A percentile compares a stretch with the other conserved stretches of the same genome.
These are phyloP conservation scores for Russula compacta DNA, from an alignment of 768 basidiomycete genomes.

Conservation along the genomic window DNA sequence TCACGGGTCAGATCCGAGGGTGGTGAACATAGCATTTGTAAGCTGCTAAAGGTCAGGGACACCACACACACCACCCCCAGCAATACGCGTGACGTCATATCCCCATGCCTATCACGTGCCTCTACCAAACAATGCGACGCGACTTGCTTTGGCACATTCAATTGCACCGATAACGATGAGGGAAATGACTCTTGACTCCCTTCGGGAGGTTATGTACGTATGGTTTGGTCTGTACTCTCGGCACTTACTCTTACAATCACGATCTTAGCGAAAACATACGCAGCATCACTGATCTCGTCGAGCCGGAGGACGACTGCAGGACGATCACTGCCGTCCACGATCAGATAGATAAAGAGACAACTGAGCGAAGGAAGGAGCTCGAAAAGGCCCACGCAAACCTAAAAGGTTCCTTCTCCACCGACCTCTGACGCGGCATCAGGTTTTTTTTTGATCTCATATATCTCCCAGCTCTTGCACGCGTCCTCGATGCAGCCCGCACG, in stretches of 20 bases:
- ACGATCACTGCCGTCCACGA: slow-evolving; percentile 70
- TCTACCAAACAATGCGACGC: not conserved
- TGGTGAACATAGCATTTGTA: not conserved
- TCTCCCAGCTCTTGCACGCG: slow-evolving; percentile 47
- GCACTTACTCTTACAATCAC: not conserved
- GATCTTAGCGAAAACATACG: slow-evolving; percentile 49
- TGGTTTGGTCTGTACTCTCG: not conserved
- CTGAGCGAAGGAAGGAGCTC: slow-evolving; percentile 52
- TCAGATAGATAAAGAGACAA: slow-evolving; percentile 49
- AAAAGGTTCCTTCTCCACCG: slow-evolving; percentile 34
- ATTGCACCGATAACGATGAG: not conserved
- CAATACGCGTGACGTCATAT: slow-evolving; percentile 17
- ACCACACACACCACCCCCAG: not conserved
- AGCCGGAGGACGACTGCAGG: slow-evolving; percentile 70
- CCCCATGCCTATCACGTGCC: slow-evolving; percentile 11
- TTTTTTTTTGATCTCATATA: not conserved
- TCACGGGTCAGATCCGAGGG: not conserved
- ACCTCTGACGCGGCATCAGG: not conserved
- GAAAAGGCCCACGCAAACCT: slow-evolving; percentile 59
- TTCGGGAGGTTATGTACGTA: slow-evolving; percentile 14
- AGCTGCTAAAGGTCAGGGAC: not conserved
- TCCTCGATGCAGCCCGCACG: slow-evolving; percentile 58
- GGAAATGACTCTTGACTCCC: not conserved
- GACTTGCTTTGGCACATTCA: not conserved
- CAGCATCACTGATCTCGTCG: slow-evolving; percentile 64